phyloP scores from a whole-genome alignment of 805 yeast species.

The Suhomyces vadensis region DNA sequence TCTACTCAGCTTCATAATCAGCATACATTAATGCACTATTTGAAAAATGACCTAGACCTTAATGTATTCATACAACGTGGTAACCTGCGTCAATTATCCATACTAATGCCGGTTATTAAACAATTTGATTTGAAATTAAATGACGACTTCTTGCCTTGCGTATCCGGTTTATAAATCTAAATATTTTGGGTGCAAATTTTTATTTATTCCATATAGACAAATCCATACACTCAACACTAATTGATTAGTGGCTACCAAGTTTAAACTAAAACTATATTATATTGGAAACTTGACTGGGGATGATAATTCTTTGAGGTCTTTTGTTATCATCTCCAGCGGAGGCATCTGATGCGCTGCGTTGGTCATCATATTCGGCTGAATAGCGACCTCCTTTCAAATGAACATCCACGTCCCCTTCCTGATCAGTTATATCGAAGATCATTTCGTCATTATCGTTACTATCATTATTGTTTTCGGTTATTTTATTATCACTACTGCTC shows the following conservation, averaged over 20 bases:
- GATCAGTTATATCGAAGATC: constrained; percentile 25
- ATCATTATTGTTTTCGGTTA: constrained; percentile 4
- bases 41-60: constrained; percentile 23
- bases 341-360: not conserved
- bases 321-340: not conserved
- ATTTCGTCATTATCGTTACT: constrained; percentile 15
- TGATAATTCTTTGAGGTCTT: not conserved
- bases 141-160: constrained; percentile 11
- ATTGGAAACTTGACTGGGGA: constrained; percentile 1
- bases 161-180: not conserved
- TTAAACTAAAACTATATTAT: not conserved
- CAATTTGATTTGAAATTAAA: constrained; percentile 14
- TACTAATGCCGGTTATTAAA: constrained; percentile 16
- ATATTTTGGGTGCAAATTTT: too few species aligned
- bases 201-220: too few species aligned
- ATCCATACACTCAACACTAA: not conserved
- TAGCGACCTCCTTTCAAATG: not conserved
- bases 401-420: constrained; percentile 10
- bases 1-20: constrained; percentile 37
- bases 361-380: not conserved
- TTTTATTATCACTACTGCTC: not conserved
- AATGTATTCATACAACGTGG: constrained; percentile 24
- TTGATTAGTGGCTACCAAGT: not conserved
- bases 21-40: constrained; percentile 11
- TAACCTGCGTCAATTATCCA: constrained; percentile 19